Base-by-base conservation (phyloP, 108 stramenopile species). In the Cyclostephanos tholiformis region DNA sequence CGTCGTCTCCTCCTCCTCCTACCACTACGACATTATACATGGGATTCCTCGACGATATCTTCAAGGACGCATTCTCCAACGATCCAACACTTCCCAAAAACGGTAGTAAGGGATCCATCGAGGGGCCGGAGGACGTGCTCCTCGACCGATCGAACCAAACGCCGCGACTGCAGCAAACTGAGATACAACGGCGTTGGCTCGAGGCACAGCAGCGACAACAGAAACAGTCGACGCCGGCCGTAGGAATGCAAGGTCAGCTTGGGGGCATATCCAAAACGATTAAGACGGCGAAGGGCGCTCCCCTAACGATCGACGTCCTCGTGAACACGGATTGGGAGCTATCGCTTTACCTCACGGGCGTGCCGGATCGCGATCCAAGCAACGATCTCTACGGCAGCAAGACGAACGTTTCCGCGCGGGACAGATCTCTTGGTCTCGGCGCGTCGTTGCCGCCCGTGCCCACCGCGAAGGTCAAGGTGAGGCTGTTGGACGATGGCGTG, bases 41-140 rank as follows among this genome's bases (percentile, higher is more conserved):
- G 72, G 84, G 87, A 38, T 88, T 92, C 67, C 81, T 92, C 71
- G 79, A 89, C 48, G 78, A 90, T 51, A 26, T 88, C 60, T 26
- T 93, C 50, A 77, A 86, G 38, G 77, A 84, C 43, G 92, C 92
- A 10, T 93, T 93, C 69, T 74, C 77, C 50, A 93, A 93, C 72
- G 89, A 90, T 63, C 46, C 64, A 12, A 83, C 50, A 27, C 83
- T 90, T 8, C 75, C 84, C 62, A 63, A 36, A 20, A 72, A 74
- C 30, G 56, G 61, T 13, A 83, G 85, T 52, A 86, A 84, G 64
- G 65, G 69, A 9, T 79, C 87, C 69, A 80, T 87, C 46, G 87
- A 90, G 67, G 85, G 77, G 4, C 67, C 80, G 0, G 72, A 74
- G 14, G 84, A 86, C 51, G 76, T 72, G 19, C 63, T 65, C 56